Evolutionary conservation across 2,329 filamentous ascomycete genomes (phyloP), one percentile per base, ranked within the genome.

Genomic region (Sporothrix brasiliensis): DNA sequence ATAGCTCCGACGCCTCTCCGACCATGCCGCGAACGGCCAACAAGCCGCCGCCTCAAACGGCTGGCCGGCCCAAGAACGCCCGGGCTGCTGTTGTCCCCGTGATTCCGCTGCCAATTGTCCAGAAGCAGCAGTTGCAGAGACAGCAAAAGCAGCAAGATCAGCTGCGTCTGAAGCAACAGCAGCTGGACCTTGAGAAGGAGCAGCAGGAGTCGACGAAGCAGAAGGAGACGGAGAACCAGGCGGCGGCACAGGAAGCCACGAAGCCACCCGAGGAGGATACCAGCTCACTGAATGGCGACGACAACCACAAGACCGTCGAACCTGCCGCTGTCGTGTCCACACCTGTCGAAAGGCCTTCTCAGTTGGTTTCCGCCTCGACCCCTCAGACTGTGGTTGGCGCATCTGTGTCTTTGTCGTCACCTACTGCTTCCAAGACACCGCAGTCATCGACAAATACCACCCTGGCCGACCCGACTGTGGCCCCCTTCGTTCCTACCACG

Each of bases 101-200:
- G 39, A 74, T 74, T 41, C 73, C 73, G 14, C 68, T 74, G 60
- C 73, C 73, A 5, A 50, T 74, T 3, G 69, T 68, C 21, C 70
- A 74, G 44, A 70, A 72, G 61, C 73, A 74, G 41, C 71, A 73
- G 72, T 58, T 66, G 41, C 65, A 70, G 68, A 50, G 68, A 54
- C 71, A 72, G 54, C 67, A 69, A 50, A 68, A 63, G 49, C 65
- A 73, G 30, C 70, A 73, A 71, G 67, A 69, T 24, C 60, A 70
- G 66, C 30, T 58, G 41, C 71, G 71, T 24, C 67, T 69, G 47
- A 68, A 63, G 49, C 65, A 69, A n/a, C 47, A 69, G 58, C n/a
- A 61, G 54, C 56, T 67, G 19, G 34, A 66, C 16, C 10, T 52
- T 13, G 39, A 67, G 30, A 54, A 70, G 54, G 34, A 66, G 50